These are phyloP conservation scores for Penicillium cosmopolitanum DNA, from an alignment of 495 filamentous ascomycete species.

Conservation along the genomic window DNA sequence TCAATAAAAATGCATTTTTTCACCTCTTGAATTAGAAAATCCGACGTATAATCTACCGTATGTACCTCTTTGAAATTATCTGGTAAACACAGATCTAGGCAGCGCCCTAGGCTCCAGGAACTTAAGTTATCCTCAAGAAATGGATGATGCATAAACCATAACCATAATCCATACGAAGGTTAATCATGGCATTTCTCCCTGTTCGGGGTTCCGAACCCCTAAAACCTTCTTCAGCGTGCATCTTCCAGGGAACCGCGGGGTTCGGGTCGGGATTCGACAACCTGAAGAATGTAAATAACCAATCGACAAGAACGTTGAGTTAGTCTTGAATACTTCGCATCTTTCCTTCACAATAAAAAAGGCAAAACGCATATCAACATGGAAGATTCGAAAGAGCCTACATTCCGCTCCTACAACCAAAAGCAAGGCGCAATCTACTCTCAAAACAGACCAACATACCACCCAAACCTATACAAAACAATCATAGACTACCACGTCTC, in stretches of 20 bases:
- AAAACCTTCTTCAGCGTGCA: not conserved
- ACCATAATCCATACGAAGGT: not conserved
- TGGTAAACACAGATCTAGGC: no score
- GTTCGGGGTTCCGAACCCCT: not conserved
- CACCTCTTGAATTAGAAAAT: no score
- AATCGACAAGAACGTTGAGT: no score
- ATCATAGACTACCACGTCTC: constrained; percentile 51
- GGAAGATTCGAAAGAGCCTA: constrained; percentile 17
- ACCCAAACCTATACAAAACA: constrained; percentile 43
- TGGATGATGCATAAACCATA: no score
- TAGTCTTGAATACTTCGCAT: no score
- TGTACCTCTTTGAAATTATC: no score
- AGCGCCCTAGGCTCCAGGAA: no score
- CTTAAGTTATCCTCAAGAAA: no score
- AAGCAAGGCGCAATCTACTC: constrained; percentile 49
- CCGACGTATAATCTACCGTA: no score
- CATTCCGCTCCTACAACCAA: constrained; percentile 48
- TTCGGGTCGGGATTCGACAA: not conserved
- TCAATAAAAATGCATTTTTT: no score
- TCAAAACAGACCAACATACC: constrained; percentile 42
- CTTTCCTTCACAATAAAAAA: no score
- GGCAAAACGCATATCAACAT: not conserved
- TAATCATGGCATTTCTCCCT: not conserved
- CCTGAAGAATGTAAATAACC: no score
- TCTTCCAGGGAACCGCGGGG: not conserved